Evolutionary conservation across 495 filamentous ascomycete genomes (phyloP).

Genomic region (Trichoderma gamsii): DNA sequence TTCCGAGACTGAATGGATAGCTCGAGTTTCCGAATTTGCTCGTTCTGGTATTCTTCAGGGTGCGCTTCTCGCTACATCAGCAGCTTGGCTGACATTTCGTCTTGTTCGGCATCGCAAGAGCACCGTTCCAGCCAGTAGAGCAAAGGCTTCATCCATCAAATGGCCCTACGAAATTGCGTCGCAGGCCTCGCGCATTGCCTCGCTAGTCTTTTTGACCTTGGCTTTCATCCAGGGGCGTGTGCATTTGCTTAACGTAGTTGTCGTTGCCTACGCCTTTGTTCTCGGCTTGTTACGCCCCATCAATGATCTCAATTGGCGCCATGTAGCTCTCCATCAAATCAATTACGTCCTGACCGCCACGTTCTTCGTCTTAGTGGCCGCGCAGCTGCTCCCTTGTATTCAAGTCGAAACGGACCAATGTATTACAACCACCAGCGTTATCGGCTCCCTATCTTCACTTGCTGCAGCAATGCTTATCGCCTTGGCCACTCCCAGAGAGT

Average conservation of each 20-base stretch:
- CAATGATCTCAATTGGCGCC: slow-evolving; percentile 31
- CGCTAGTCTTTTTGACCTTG: slow-evolving; percentile 27
- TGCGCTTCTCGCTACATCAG: slow-evolving; percentile 15
- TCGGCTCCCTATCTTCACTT: slow-evolving; percentile 26
- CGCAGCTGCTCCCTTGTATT: slow-evolving; percentile 30
- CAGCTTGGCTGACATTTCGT: slow-evolving; percentile 9
- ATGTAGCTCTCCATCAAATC: slow-evolving; percentile 33
- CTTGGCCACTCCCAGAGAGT: slow-evolving; percentile 32
- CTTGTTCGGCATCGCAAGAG: slow-evolving; percentile 8
- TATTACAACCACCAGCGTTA: slow-evolving; percentile 20
- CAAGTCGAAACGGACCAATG: slow-evolving; percentile 19
- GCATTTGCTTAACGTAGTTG: slow-evolving; percentile 27
- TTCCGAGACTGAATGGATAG: slow-evolving; percentile 16
- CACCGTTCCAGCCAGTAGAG: background rate
- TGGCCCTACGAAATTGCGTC: slow-evolving; percentile 28
- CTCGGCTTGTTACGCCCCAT: slow-evolving; percentile 32
- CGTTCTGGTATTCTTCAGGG: slow-evolving; percentile 14
- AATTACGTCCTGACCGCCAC: slow-evolving; percentile 28
- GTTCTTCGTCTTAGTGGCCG: slow-evolving; percentile 25
- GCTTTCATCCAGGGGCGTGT: slow-evolving; percentile 21
- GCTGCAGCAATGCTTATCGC: slow-evolving; percentile 29
- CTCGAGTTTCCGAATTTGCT: slow-evolving; percentile 1
- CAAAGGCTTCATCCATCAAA: slow-evolving; percentile 26
- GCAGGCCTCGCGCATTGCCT: slow-evolving; percentile 28
- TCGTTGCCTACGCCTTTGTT: slow-evolving; percentile 29